Conservation (phyloP, 345 rosid species). For the Euphorbia tirucalli region DNA sequence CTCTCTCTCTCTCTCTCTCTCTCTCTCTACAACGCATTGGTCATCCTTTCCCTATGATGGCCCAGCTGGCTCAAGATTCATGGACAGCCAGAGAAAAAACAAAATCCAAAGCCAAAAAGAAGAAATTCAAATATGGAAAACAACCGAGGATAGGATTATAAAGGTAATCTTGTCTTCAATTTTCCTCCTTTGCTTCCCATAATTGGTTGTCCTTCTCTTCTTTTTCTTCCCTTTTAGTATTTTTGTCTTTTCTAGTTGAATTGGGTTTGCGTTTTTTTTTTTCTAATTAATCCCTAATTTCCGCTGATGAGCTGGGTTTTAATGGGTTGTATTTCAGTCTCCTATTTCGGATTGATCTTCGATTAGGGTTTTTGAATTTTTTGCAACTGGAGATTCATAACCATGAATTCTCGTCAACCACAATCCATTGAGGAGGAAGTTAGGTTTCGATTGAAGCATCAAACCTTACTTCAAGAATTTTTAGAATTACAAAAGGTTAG, state of each 20-base stretch:
- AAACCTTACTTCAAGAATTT: constrained; percentile 34
- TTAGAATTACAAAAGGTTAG: constrained; percentile 42
- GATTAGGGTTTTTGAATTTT: neutral
- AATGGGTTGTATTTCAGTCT: neutral
- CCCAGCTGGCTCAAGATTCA: constrained; percentile 29
- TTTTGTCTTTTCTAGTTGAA: neutral
- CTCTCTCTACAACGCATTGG: neutral
- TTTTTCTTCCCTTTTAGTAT: neutral
- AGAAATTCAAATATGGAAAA: neutral
- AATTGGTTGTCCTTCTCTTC: neutral
- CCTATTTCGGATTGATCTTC: neutral
- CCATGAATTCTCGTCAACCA: constrained; percentile 13
- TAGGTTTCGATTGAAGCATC: constrained; percentile 25
- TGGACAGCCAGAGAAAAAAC: constrained; percentile 10
- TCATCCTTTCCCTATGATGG: constrained; percentile 7
- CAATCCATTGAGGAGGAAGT: constrained; percentile 19
- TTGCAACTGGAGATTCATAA: constrained; percentile 26
- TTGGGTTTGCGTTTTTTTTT: neutral
- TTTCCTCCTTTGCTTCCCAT: neutral
- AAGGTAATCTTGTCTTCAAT: neutral
- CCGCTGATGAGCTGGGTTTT: neutral
- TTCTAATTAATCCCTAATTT: too few species aligned
- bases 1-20: neutral
- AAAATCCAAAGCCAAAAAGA: neutral
- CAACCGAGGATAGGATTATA: neutral